Percentiles rank a stretch among this genome's conserved stretches.
These are phyloP conservation scores for Sclerotinia borealis DNA, from an alignment of 2,329 filamentous ascomycete species.

Conservation along the genomic window DNA sequence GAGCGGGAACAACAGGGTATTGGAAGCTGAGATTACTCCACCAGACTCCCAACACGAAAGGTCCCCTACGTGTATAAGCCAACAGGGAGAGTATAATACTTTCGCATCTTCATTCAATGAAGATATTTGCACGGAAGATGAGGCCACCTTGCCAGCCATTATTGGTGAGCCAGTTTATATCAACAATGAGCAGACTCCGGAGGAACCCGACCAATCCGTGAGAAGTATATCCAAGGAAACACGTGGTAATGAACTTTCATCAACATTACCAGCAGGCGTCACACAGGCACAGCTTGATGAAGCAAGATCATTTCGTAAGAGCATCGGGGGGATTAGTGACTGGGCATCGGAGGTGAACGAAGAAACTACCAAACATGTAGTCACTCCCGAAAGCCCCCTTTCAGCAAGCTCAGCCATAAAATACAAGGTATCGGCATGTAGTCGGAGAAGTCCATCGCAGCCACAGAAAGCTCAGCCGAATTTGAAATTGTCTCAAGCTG, in stretches of 20 bases:
- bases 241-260: neutral
- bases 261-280: slow-evolving; percentile 14
- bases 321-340: slow-evolving; percentile 11
- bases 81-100: neutral
- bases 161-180: neutral
- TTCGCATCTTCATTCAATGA: neutral
- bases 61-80: neutral
- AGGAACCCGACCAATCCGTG: neutral
- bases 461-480: neutral
- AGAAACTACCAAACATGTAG: neutral
- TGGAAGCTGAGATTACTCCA: neutral
- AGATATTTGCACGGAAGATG: neutral
- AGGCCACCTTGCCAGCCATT: neutral
- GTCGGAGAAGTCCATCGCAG: no score
- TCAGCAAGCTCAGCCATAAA: neutral
- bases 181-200: no score
- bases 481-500: neutral
- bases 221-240: neutral
- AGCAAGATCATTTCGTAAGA: slow-evolving; percentile 17
- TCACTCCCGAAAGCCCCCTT: neutral
- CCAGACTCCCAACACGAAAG: neutral
- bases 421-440: neutral
- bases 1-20: slow-evolving; percentile 4
- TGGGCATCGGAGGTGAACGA: slow-evolving; percentile 18
- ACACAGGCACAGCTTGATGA: slow-evolving; percentile 23